These are phyloP conservation scores for Adansonia digitata DNA, from an alignment of 345 rosid genomes.

Conservation along the genomic window DNA sequence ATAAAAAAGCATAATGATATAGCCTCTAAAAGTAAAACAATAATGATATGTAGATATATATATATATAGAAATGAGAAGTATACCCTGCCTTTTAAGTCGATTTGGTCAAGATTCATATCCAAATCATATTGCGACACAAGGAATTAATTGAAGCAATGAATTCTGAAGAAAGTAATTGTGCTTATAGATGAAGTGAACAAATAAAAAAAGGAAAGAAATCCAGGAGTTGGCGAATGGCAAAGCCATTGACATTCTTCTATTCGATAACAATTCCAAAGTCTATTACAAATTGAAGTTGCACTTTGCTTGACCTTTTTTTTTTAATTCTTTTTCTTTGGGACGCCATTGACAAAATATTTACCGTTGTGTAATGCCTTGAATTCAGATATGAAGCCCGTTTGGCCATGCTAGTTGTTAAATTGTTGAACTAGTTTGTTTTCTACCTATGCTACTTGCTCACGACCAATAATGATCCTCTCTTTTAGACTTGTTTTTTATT, in stretches of 20 bases:
- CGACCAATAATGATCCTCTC: not conserved
- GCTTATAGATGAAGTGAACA: not conserved
- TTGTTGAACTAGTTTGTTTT: not conserved
- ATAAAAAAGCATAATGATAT: too few species aligned
- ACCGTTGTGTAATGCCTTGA: not conserved
- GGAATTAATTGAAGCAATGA: too few species aligned
- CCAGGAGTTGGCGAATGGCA: not conserved
- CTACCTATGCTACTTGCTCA: too few species aligned
- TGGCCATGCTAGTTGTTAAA: conserved; percentile 21
- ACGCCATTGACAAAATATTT: conserved; percentile 6
- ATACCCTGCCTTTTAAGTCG: too few species aligned
- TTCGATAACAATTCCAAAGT: conserved; percentile 2
- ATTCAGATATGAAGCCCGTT: conserved; percentile 18
- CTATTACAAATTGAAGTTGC: conserved; percentile 1
- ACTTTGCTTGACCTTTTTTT: conserved; percentile 3
- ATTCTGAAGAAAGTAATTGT: too few species aligned
- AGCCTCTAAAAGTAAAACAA: too few species aligned
- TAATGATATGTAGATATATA: too few species aligned
- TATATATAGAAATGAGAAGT: too few species aligned
- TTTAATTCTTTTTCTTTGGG: not conserved
- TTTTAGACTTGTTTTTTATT: not conserved
- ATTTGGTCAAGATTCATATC: too few species aligned
- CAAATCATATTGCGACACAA: too few species aligned
- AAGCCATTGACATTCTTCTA: not conserved
- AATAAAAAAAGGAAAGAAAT: not conserved